Base-by-base conservation (phyloP, 2,329 filamentous ascomycete species). In the Penicillium fuscoglaucum region DNA sequence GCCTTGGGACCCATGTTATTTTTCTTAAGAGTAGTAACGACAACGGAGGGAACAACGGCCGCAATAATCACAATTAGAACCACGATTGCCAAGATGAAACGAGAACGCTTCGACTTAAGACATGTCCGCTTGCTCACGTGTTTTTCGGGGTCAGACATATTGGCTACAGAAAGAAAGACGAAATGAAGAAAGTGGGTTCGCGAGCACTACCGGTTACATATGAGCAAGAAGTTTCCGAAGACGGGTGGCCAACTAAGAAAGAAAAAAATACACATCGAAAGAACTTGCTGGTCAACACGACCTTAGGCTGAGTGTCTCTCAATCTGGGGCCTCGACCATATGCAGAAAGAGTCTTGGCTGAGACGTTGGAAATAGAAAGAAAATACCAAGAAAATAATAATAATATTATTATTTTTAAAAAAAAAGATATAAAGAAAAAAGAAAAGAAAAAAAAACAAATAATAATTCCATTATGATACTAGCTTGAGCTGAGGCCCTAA, bases 1-100 rank as follows among this genome's bases (percentile, higher is more conserved):
- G 76, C 71, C 65, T 72, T 74, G 5, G 75, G 72, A 37, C 69
- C 68, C 68, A 72, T 72, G 65, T 70, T 70, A 61, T 74, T 70
- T 59, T 74, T 72, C 58, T 69, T 72, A 56, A 72, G 66, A 33
- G 71, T 71, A 26, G 74, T 67, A 41, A 74, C 70, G 40, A 75
- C 66, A 31, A 72, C 69, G 7, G 72, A 62, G 26, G 72, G 70
- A 33, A 73, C 70, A 57, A 74, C 61, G 35, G 68, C 64, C 35
- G 66, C 72, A 55, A 72, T 68, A 55, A 74, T 65, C 41, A 68
- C 66, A 61, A 72, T 65, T 49, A 72, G 66, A 41, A 58, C 62
- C 50, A 71, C 53, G 51, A 67, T 52, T 33, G 63, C 67, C 52
- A 68, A 60, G 57, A 68, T 44, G 35, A 73, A 57, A 59, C 68